Conservation (phyloP, 768 basidiomycete genomes). For the Leucocoprinus leucothites region DNA sequence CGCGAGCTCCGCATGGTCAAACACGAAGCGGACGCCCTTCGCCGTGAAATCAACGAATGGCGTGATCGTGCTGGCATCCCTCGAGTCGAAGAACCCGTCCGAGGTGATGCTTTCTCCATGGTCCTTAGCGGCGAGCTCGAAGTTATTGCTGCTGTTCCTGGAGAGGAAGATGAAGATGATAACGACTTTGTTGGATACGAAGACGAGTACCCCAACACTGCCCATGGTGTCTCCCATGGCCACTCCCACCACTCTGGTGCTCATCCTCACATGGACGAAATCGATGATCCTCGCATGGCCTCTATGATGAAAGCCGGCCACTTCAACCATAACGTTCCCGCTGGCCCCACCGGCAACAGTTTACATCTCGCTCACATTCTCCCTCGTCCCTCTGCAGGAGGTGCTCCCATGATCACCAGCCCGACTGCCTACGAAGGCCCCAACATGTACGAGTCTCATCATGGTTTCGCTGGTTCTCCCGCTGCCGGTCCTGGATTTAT, state of each 20-base stretch:
- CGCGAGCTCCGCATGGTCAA: constrained; percentile 79
- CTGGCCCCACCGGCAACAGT: constrained; percentile 12
- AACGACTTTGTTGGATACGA: constrained; percentile 23
- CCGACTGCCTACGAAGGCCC: constrained; percentile 13
- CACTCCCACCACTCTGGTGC: constrained; percentile 11
- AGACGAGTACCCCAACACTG: constrained; percentile 4
- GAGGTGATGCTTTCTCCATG: constrained; percentile 71
- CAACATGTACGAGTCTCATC: constrained; percentile 13
- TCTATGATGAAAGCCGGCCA: constrained; percentile 28
- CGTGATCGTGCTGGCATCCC: constrained; percentile 72
- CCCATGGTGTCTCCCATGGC: constrained; percentile 1
- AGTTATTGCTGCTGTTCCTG: constrained; percentile 46
- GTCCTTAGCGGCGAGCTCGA: constrained; percentile 71
- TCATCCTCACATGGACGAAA: constrained; percentile 22
- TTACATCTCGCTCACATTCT: constrained; percentile 16
- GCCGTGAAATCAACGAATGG: constrained; percentile 93
- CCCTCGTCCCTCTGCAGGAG: constrained; percentile 13
- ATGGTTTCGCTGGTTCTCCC: constrained; percentile 12
- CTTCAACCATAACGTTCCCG: constrained; percentile 31
- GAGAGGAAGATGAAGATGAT: constrained; percentile 40
- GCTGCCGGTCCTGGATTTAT: constrained; percentile 6
- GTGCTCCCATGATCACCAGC: constrained; percentile 15
- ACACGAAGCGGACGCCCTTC: constrained; percentile 80
- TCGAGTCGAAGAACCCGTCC: constrained; percentile 67
- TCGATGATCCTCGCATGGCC: constrained; percentile 31